A percentile compares a stretch with the other conserved stretches of the same genome.
Evolutionary conservation across 73 alveolate genomes (phyloP).

Genomic region (Tetrahymena borealis): DNA sequence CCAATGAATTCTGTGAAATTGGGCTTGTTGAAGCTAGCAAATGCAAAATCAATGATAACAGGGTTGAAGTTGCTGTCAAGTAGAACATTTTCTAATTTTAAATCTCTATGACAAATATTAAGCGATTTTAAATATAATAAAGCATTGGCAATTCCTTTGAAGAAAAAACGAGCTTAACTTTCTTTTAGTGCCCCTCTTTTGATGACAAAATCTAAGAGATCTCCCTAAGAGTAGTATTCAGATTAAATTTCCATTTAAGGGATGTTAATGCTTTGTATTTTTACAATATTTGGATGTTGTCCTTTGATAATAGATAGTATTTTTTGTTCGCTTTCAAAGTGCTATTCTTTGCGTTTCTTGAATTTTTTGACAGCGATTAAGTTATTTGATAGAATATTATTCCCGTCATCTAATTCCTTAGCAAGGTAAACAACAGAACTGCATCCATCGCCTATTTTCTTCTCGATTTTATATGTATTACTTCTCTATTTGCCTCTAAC

Average conservation of each 20-base stretch:
- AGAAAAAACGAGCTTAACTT: background rate
- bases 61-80: background rate
- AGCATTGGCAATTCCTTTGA: background rate
- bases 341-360: background rate
- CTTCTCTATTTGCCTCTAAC: background rate
- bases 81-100: background rate
- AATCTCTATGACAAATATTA: background rate
- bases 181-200: background rate
- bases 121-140: background rate
- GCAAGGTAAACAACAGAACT: background rate
- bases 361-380: background rate
- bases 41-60: background rate
- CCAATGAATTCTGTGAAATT: background rate
- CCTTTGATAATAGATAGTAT: background rate
- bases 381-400: background rate
- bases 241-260: background rate
- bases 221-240: background rate
- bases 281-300: background rate
- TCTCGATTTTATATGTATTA: background rate
- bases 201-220: background rate
- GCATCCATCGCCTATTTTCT: background rate
- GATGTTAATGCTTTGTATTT: background rate
- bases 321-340: background rate
- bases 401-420: background rate
- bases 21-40: background rate